Evolutionary conservation across 139 green algal species (phyloP).

Genomic region (Coelastrella sp.): DNA sequence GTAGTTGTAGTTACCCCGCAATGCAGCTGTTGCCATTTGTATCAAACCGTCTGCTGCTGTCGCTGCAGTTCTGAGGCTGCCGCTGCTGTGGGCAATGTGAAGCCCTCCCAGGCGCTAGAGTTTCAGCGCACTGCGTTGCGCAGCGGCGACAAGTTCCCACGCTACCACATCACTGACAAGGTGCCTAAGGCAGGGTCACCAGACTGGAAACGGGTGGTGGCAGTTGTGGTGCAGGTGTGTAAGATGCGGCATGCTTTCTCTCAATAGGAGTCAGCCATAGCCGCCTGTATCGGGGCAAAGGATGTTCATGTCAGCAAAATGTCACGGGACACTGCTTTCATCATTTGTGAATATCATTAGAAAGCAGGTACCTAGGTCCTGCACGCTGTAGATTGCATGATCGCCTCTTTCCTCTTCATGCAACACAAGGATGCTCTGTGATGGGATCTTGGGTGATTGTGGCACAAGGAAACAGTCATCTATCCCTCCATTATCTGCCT

Average conservation of each 20-base stretch:
- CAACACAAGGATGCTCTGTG: too few relatives aligned
- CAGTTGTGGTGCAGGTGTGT: constrained; percentile 58
- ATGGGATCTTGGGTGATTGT: too few relatives aligned
- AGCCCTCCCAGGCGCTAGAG: constrained; percentile 1
- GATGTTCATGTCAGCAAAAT: too few relatives aligned
- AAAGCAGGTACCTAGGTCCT: too few relatives aligned
- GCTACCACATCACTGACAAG: constrained; percentile 38
- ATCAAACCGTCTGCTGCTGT: neutral
- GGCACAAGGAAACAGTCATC: too few relatives aligned
- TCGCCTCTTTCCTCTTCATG: too few relatives aligned
- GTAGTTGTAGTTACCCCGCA: neutral
- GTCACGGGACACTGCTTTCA: too few relatives aligned
- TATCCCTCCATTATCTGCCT: too few relatives aligned
- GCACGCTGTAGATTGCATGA: too few relatives aligned
- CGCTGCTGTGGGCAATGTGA: neutral
- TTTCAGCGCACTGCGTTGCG: constrained; percentile 31
- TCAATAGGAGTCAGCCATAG: neutral
- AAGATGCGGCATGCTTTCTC: neutral
- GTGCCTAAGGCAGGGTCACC: constrained; percentile 15
- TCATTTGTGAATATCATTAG: too few relatives aligned
- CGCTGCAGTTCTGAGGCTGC: constrained; percentile 8
- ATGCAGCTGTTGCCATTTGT: neutral
- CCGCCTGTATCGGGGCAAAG: too few relatives aligned
- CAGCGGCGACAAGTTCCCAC: neutral
- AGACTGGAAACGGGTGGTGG: constrained; percentile 68